Conservation (phyloP, 2,329 filamentous ascomycete genomes). For the Penicillium decumbens region DNA sequence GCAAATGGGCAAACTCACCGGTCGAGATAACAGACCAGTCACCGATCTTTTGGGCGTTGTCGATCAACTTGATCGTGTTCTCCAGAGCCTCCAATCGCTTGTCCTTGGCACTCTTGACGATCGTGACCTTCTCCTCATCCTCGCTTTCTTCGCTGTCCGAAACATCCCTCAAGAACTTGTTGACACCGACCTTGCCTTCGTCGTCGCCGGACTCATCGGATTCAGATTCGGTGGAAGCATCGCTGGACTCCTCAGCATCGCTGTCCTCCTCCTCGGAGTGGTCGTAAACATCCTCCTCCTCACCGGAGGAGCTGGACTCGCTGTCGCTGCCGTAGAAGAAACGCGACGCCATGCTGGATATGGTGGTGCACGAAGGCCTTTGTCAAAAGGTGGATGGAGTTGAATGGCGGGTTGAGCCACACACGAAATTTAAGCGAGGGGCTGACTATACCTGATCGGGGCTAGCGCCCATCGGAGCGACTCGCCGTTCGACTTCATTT, state of each 20-base stretch:
- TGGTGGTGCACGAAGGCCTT: conserved; percentile 21
- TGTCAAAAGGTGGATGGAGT: conserved; percentile 24
- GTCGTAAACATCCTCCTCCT: conserved; percentile 82
- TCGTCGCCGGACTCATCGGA: conserved; percentile 51
- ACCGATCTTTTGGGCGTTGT: conserved; percentile 95
- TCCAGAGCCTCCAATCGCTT: conserved; percentile 95
- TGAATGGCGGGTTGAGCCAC: conserved; percentile 31
- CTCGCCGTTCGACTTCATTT: neutral
- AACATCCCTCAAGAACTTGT: conserved; percentile 74
- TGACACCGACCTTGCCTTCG: conserved; percentile 64
- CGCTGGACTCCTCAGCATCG: conserved; percentile 54
- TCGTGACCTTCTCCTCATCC: conserved; percentile 76
- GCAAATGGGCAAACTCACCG: conserved; percentile 55
- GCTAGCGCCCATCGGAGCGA: conserved; percentile 11
- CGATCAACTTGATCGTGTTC: conserved; percentile 79
- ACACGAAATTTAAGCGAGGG: conserved; percentile 47
- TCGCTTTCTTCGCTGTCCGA: conserved; percentile 76
- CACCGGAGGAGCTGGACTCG: conserved; percentile 87
- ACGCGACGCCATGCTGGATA: conserved; percentile 70
- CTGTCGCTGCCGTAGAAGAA: conserved; percentile 98
- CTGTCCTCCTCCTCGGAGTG: conserved; percentile 62
- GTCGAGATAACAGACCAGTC: conserved; percentile 92
- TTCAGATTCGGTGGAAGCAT: conserved; percentile 52
- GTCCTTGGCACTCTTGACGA: conserved; percentile 97
- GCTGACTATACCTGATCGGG: conserved; percentile 35